Evolutionary conservation across 345 rosid genomes (phyloP), one percentile per base, ranked within the genome.

Genomic region (Brassica carinata): DNA sequence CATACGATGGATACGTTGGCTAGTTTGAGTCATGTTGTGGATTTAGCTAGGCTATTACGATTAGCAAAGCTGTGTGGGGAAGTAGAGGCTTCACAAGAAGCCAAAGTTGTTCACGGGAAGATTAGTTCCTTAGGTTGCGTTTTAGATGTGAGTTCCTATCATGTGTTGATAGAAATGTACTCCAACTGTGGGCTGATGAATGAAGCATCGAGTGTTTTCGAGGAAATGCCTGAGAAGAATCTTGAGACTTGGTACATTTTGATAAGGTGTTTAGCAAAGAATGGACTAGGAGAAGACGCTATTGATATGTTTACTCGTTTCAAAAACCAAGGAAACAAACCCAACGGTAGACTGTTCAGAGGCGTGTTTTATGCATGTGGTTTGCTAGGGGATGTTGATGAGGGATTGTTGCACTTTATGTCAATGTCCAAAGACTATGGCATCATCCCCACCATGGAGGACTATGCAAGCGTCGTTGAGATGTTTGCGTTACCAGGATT

Each of bases 241-340:
- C 78, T 86, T 84, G 82, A 88, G 19, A 81, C 94, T 36, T 95
- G 94, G 97, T 84, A 85, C 64, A 82, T 64, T 19, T 84, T 93
- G 84, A 91, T 90, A 67, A 86, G 84, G 72, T 81, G 97, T 84
- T 84, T 95, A n/a, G 91, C 92, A 1, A 90, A 85, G 82, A 87
- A 84, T 77, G 99, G 88, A 29, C 77, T 83, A 7, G 98, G 92
- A 75, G 97, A 95, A 87, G 96, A 95, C 64, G 94, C 92, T 40
- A 82, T 95, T 55, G 96, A 95, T 72, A 77, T 91, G 74, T 93
- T 91, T 78, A 58, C 77, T 77, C 81, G 82, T 8, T 95, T 93
- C 75, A 95, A 89, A 82, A 84, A 80, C 65, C 84, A 86, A 31
- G 97, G 93, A 62, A 72, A 86, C 68, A 85, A 77, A 75, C 97